Percentiles rank a stretch among this genome's conserved stretches.
Evolutionary conservation across 352 stramenopile species (phyloP).

Genomic region (Pythium graminicola): DNA sequence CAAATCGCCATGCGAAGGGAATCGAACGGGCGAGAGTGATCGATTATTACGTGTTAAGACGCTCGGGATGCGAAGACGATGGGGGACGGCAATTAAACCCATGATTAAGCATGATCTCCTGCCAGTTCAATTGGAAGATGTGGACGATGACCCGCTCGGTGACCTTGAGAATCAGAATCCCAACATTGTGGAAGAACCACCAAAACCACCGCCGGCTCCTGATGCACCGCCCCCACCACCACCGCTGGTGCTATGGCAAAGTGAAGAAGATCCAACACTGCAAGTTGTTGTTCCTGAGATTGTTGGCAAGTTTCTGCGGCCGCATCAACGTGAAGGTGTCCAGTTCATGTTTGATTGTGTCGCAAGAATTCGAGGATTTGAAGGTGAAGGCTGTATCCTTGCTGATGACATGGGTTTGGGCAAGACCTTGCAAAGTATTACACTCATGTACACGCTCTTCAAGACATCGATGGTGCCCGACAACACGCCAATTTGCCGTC

Average conservation of each 20-base stretch:
- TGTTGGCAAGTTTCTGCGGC: conserved; percentile 92
- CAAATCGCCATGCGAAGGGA: conserved; percentile 65
- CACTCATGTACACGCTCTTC: conserved; percentile 81
- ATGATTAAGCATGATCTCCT: conserved; percentile 61
- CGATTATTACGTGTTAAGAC: conserved; percentile 75
- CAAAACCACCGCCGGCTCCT: conserved; percentile 10
- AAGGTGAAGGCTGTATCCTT: conserved; percentile 80
- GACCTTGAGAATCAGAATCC: conserved; percentile 28
- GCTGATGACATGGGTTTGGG: conserved; percentile 86
- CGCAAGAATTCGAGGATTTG: conserved; percentile 59
- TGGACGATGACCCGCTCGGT: conserved; percentile 38
- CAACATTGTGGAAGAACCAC: conserved; percentile 21
- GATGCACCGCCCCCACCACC: conserved; percentile 45
- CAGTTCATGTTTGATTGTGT: conserved; percentile 97
- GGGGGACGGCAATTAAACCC: conserved; percentile 40
- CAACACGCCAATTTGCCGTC: conserved; percentile 55
- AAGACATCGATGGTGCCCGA: conserved; percentile 51
- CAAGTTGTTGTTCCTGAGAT: conserved; percentile 84
- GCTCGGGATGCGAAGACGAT: conserved; percentile 70
- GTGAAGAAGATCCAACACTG: conserved; percentile 47
- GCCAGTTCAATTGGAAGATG: conserved; percentile 44
- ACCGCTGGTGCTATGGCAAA: conserved; percentile 77
- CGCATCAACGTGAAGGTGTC: conserved; percentile 95
- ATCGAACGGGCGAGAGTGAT: conserved; percentile 67
- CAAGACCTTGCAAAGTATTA: conserved; percentile 85